Conservation (phyloP, 1,139 yeast species). For the Zygosaccharomyces pseudobailii region DNA sequence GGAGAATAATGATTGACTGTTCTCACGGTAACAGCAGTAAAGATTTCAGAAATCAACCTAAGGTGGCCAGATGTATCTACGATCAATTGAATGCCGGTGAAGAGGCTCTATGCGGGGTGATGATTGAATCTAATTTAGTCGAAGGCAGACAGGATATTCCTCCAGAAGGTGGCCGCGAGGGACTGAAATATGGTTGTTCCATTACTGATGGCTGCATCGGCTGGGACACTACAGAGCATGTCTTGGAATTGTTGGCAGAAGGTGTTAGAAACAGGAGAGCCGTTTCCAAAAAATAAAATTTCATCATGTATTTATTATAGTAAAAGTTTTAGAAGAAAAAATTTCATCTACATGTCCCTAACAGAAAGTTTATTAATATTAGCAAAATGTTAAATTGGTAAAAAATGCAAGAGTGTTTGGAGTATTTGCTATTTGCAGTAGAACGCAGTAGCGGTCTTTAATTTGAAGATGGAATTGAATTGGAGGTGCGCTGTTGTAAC, state of each 20-base stretch:
- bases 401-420: too few species aligned
- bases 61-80: conserved; percentile 76
- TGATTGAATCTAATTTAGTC: conserved; percentile 88
- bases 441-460: neutral
- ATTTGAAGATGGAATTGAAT: conserved; percentile 1
- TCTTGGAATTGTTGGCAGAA: conserved; percentile 63
- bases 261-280: conserved; percentile 77
- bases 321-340: neutral
- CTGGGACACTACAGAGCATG: conserved; percentile 77
- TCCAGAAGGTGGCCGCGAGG: conserved; percentile 67
- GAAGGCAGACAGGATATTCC: conserved; percentile 95
- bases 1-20: conserved; percentile 93
- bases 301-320: conserved; percentile 1
- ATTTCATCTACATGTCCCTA: neutral
- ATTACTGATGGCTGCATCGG: conserved; percentile 96
- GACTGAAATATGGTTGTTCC: conserved; percentile 82
- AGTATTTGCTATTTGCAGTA: neutral
- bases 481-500: conserved; percentile 3
- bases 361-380: neutral
- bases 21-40: conserved; percentile 94
- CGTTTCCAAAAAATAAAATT: conserved; percentile 18
- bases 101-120: conserved; percentile 77
- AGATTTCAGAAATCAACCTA: conserved; percentile 88
- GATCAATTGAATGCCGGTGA: conserved; percentile 78
- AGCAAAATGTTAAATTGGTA: conserved; percentile 1